Evolutionary conservation across 768 basidiomycete genomes (phyloP), one percentile per base, ranked within the genome.

Genomic region (Kwoniella dendrophila): DNA sequence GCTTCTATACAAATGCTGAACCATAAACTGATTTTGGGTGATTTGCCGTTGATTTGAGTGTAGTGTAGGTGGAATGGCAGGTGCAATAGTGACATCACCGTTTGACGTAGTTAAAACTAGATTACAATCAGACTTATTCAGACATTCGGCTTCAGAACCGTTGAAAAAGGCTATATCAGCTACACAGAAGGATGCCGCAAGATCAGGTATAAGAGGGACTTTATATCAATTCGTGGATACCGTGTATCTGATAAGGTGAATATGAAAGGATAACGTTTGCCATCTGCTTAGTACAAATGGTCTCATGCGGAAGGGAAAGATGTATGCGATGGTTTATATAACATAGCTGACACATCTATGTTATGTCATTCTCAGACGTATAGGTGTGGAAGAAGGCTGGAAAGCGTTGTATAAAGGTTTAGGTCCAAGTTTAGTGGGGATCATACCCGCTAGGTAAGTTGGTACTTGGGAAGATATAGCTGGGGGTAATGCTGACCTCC

Each of bases 61-160:
- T 43, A 97, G 95, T 22, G 82, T 97, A 18, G 96, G 95, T 26
- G 96, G 94, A 40, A 95, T 98, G 93, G 91, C 91, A 73, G 96
- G 95, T 33, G 93, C 93, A 18, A 89, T 96, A 62, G 88, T 97
- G 2, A 99, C 96, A 0, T 92, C 92, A 44, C 95, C 96, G 0
- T 95, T 99, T 71, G 96, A 99, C 79, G 92, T 99, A 32, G 93
- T 98, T 65, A 98, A 97, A 82, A 99, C 96, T 43, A 88, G 96
- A 3, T 82, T 98, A 6, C 96, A 99, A 80, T 95, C 92, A 1
- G 87, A 87, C 79, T 81, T 97, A 22, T 96, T 93, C 74, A 79
- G 81, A 54, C 62, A 71, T 38, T 49, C 34, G 8, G 59, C 45
- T 38, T 45, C 34, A 18, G 29, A 47, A 22, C 58, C 41, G 56